Conservation (phyloP, 2,329 filamentous ascomycete genomes). For the Diaporthe sp. region DNA sequence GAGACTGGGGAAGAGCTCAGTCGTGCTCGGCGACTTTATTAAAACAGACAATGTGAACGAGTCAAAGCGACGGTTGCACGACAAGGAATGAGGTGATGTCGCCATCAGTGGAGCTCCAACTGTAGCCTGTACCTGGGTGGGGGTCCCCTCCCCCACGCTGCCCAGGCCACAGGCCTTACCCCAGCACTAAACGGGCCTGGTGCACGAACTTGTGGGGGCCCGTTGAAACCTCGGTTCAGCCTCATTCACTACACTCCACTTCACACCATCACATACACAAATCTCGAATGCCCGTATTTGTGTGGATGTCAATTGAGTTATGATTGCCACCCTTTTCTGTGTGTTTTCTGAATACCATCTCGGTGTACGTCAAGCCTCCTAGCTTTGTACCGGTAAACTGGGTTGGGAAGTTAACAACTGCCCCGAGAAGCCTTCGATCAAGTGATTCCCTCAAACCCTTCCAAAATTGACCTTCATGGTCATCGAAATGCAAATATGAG, state of each 20-base stretch:
- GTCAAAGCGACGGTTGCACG: not conserved
- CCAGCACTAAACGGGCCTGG: constrained; percentile 9
- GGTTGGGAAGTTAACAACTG: not conserved
- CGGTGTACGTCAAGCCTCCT: not conserved
- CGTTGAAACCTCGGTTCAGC: constrained; percentile 9
- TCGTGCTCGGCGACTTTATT: not conserved
- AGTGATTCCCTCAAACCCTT: constrained; percentile 17
- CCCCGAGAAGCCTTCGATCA: not conserved
- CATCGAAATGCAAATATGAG: not conserved
- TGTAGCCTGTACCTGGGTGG: not conserved
- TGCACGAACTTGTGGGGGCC: constrained; percentile 16
- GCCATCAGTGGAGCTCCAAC: not conserved
- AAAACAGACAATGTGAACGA: not conserved
- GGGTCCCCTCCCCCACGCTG: not conserved
- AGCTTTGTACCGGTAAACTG: not conserved
- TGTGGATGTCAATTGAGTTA: not conserved
- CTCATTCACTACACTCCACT: constrained; percentile 18
- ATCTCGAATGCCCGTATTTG: no score
- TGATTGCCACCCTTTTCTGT: constrained; percentile 3
- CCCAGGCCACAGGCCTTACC: constrained; percentile 2
- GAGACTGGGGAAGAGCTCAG: not conserved
- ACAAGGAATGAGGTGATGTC: constrained; percentile 13
- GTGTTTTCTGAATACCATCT: constrained; percentile 9
- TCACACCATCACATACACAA: constrained; percentile 16
- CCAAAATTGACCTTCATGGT: constrained; percentile 12